Conservation (phyloP, 495 filamentous ascomycete genomes). For the Daldinia childiae region DNA sequence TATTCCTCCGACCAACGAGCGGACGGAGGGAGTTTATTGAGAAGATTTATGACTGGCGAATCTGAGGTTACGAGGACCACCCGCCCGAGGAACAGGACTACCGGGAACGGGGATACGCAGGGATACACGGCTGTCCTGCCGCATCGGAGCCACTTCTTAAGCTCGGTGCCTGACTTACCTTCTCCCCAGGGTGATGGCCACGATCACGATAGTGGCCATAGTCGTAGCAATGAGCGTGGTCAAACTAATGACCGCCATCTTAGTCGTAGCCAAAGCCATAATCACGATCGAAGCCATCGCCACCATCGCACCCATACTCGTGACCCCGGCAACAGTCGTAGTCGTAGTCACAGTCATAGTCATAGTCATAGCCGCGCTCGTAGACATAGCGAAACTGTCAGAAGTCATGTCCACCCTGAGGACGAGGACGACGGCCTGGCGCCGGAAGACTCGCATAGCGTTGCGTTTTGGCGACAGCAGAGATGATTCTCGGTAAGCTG, state of each 20-base stretch:
- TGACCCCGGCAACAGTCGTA: too few relatives aligned
- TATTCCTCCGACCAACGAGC: background rate
- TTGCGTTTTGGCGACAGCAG: background rate
- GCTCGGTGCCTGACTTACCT: background rate
- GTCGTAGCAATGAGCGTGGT: background rate
- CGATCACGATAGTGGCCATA: background rate
- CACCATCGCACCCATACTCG: too few relatives aligned
- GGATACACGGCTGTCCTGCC: background rate
- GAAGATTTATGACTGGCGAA: background rate
- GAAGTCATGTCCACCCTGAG: background rate
- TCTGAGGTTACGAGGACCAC: background rate
- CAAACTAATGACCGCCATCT: background rate
- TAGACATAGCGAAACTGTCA: background rate
- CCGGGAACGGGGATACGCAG: background rate
- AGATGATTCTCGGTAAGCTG: background rate
- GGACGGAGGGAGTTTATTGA: background rate
- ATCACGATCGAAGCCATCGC: too few relatives aligned
- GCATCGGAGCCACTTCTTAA: background rate
- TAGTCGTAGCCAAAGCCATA: background rate
- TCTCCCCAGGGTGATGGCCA: background rate
- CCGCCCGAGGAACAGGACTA: background rate
- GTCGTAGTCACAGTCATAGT: background rate
- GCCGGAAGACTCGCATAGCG: conserved; percentile 1
- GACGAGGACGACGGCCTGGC: background rate
- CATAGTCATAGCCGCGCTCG: background rate